A percentile compares a stretch with the other conserved stretches of the same genome.
Conservation (phyloP, 257 asterid species). For the Fraxinus excelsior region DNA sequence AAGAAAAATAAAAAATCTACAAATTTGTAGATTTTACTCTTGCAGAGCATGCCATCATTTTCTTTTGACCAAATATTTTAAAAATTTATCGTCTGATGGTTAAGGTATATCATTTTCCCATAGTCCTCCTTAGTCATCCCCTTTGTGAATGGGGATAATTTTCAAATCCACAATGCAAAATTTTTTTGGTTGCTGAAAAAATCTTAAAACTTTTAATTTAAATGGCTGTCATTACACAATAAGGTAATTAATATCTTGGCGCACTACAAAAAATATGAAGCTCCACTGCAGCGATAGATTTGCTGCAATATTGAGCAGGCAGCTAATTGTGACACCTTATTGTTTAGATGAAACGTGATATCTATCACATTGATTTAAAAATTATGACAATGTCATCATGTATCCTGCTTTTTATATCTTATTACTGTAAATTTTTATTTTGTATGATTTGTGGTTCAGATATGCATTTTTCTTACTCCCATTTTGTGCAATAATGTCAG, state of each 20-base stretch:
- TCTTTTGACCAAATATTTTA: background rate
- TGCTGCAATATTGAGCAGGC: background rate
- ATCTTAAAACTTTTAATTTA: background rate
- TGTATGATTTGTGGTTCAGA: background rate
- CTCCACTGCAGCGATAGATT: background rate
- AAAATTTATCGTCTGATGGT: background rate
- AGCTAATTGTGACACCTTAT: background rate
- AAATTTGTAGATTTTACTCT: background rate
- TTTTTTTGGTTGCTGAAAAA: background rate
- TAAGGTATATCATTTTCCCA: background rate
- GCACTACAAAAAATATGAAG: background rate
- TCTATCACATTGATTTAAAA: background rate
- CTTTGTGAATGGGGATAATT: background rate
- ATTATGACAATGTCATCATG: background rate
- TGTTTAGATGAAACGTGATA: background rate
- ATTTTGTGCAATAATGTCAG: conserved; percentile 42
- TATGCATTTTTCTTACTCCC: conserved; percentile 6
- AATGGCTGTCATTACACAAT: background rate
- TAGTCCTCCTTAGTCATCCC: background rate
- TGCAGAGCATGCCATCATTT: background rate
- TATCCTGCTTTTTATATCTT: background rate
- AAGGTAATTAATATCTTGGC: background rate
- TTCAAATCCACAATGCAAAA: background rate
- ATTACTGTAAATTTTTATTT: conserved; percentile 5
- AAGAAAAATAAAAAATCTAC: background rate